phyloP scores from a whole-genome alignment of 768 basidiomycete genomes.

The Lentinula raphanica region DNA sequence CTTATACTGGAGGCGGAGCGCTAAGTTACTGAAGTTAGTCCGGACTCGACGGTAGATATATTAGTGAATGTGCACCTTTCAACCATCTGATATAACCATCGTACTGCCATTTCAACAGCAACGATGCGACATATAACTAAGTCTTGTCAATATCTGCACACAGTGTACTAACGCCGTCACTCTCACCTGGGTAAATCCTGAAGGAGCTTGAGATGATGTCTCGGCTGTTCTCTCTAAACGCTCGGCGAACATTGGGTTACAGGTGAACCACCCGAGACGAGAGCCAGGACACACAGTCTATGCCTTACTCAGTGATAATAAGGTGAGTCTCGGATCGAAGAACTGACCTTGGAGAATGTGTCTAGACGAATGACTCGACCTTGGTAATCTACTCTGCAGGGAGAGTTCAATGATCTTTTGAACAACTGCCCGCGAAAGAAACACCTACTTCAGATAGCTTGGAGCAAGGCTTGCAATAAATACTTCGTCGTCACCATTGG shows the following conservation, averaged over 20 bases:
- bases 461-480: constrained; percentile 57
- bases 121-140: constrained; percentile 51
- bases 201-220: constrained; percentile 62
- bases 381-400: constrained; percentile 58
- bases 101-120: constrained; percentile 62
- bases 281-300: constrained; percentile 77
- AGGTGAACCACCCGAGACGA: constrained; percentile 77
- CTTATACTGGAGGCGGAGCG: constrained; percentile 50
- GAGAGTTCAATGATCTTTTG: constrained; percentile 6
- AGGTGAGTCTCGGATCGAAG: neutral
- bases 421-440: neutral
- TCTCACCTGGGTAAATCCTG: constrained; percentile 62
- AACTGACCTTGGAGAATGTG: constrained; percentile 64
- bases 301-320: neutral
- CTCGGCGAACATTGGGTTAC: constrained; percentile 71
- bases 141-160: constrained; percentile 1
- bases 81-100: constrained; percentile 78
- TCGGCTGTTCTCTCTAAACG: constrained; percentile 67
- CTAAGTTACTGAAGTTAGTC: constrained; percentile 21
- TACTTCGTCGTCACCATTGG: constrained; percentile 32
- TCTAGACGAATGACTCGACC: constrained; percentile 83
- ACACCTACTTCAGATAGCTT: constrained; percentile 48
- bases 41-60: neutral
- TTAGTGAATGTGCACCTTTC: constrained; percentile 38
- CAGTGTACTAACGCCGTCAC: neutral